Evolutionary conservation across 805 yeast species (phyloP), one percentile per base, ranked within the genome.

Genomic region (Wickerhamomyces bisporus): DNA sequence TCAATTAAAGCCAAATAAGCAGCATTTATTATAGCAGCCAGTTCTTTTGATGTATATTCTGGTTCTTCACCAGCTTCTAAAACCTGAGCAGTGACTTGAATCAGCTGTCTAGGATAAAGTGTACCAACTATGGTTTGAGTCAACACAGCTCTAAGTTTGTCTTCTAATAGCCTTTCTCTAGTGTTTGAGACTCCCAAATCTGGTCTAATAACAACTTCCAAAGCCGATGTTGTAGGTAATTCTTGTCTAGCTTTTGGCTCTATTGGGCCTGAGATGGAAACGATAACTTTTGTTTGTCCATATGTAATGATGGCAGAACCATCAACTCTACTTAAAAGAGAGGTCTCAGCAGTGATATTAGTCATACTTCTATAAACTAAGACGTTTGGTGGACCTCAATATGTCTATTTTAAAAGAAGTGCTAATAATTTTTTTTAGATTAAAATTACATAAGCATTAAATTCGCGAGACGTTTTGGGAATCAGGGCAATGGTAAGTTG

Each of bases 181-280:
- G 91, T 68, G 55, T 72, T 70, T 6, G 94, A 72, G 2, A 81
- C 71, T 1, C 97, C 98, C 12, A 68, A 64, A 17, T 82, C 77
- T 1, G 98, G 96, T 28, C 88, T 68, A 3, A 89, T 79, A 16
- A 77, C 73, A 7, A 93, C 72, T 58, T 88, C 96, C 14, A 93
- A 58, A 14, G 86, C 79, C 13, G 91, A 81, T 32, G 71, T 66
- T 13, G 84, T 80, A 10, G 97, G 96, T 25, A 80, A 60, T 57
- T 91, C 98, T 55, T 88, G 95, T 49, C 91, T 74, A 12, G 77
- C 61, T 56, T 81, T 82, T 10, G 86, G 80, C 52, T 91, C 97
- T 23, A 91, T 73, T 0, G 98, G 98, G 0, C 98, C 98, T 1
- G 89, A 74, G 1, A 91, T 89, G 0, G 96, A 79, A 30, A 81